These are phyloP conservation scores for Asterophora lycoperdoides DNA, from an alignment of 768 basidiomycete species.

Conservation along the genomic window DNA sequence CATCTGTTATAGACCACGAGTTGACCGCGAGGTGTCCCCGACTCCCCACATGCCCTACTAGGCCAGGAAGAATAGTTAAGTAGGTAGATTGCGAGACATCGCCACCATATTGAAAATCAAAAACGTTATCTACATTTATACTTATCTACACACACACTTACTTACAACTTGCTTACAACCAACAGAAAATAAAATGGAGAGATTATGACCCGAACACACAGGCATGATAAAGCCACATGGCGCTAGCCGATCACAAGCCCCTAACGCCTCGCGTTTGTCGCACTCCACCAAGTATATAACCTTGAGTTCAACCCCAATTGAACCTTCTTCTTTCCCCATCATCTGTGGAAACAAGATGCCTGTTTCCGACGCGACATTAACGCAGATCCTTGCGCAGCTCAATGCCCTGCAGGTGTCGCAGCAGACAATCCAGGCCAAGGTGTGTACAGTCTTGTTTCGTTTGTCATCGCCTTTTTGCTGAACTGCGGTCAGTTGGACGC, in stretches of 20 bases:
- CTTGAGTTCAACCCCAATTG: background rate
- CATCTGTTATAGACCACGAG: too few species aligned
- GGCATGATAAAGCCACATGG: constrained; percentile 1
- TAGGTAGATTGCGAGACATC: too few species aligned
- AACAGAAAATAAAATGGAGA: too few species aligned
- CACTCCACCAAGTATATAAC: background rate
- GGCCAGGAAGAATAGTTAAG: too few species aligned
- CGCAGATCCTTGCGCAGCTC: constrained; percentile 71
- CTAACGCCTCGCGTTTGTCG: background rate
- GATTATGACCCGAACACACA: too few species aligned
- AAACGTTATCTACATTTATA: too few species aligned
- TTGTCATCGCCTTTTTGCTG: background rate
- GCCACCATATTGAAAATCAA: too few species aligned
- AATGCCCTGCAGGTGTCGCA: constrained; percentile 69
- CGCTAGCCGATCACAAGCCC: background rate
- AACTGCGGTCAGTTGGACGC: constrained; percentile 46
- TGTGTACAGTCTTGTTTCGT: constrained; percentile 22
- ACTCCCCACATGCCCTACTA: too few species aligned
- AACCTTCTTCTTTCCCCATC: background rate
- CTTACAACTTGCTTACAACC: too few species aligned
- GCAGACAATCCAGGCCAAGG: constrained; percentile 77
- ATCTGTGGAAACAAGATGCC: constrained; percentile 26
- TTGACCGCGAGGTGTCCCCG: too few species aligned
- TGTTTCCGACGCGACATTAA: constrained; percentile 54
- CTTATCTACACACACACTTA: too few species aligned